A percentile compares a stretch with the other conserved stretches of the same genome.
Conservation (phyloP, 2,329 filamentous ascomycete genomes). For the Curvularia hawaiiensis region DNA sequence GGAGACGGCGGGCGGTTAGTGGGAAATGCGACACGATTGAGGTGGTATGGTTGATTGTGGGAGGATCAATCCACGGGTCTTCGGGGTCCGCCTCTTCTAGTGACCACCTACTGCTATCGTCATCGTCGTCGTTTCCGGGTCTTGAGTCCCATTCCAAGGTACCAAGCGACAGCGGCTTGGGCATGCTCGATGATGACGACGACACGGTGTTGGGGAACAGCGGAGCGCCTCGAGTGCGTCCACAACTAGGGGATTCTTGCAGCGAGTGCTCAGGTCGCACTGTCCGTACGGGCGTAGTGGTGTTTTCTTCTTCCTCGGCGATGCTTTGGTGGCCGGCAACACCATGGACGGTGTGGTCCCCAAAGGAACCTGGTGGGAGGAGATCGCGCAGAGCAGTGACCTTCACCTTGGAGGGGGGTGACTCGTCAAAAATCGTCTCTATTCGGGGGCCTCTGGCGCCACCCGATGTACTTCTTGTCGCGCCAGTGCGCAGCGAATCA, state of each 20-base stretch:
- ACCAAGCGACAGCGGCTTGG: conserved; percentile 48
- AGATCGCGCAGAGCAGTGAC: conserved; percentile 55
- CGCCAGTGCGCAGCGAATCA: conserved; percentile 75
- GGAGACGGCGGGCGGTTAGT: conserved; percentile 38
- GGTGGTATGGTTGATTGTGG: conserved; percentile 38
- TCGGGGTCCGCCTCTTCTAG: conserved; percentile 47
- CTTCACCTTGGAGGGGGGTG: conserved; percentile 58
- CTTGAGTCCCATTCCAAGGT: conserved; percentile 49
- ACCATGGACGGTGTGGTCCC: conserved; percentile 41
- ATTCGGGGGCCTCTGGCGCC: conserved; percentile 72
- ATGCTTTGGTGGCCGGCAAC: conserved; percentile 50
- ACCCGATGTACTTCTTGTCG: conserved; percentile 66
- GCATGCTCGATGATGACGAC: conserved; percentile 54
- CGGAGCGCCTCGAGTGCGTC: conserved; percentile 38
- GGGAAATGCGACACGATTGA: conserved; percentile 42
- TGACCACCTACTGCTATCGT: conserved; percentile 50
- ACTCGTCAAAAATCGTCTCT: conserved; percentile 83
- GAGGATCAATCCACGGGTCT: conserved; percentile 48
- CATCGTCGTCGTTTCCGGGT: conserved; percentile 42
- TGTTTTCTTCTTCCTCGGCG: conserved; percentile 57
- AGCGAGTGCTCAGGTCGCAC: conserved; percentile 45
- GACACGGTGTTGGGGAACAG: conserved; percentile 48
- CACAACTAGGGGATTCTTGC: conserved; percentile 44
- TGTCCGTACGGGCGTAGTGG: conserved; percentile 55
- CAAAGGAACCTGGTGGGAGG: conserved; percentile 54